Conservation (phyloP, 441 rosid genomes). For the Populus tomentosa region DNA sequence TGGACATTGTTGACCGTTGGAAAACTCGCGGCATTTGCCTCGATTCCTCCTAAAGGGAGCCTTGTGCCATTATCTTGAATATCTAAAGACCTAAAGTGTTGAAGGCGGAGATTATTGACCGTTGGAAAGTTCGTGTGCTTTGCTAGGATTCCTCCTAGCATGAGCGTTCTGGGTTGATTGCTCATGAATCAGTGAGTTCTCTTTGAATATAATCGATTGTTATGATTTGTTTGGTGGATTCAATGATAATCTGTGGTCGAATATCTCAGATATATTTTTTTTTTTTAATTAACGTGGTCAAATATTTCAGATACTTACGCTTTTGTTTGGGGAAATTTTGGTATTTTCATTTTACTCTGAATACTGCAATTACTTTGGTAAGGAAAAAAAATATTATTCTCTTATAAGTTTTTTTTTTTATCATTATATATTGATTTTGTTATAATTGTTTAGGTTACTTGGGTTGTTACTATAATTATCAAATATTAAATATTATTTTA, state of each 20-base stretch:
- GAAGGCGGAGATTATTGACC: neutral
- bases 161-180: neutral
- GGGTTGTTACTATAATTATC: too few relatives aligned
- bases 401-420: too few relatives aligned
- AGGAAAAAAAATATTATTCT: too few relatives aligned
- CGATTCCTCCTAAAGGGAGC: neutral
- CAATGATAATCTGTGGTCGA: neutral
- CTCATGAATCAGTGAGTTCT: neutral
- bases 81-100: neutral
- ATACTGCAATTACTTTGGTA: too few relatives aligned
- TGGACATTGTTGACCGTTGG: slow-evolving; percentile 10
- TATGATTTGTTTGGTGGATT: neutral
- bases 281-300: too few relatives aligned
- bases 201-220: neutral
- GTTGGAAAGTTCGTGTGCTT: neutral
- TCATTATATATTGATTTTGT: too few relatives aligned
- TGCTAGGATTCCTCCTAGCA: neutral
- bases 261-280: neutral
- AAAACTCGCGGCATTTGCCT: neutral
- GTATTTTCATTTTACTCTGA: too few relatives aligned
- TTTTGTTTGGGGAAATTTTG: too few relatives aligned
- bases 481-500: too few relatives aligned
- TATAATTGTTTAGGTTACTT: too few relatives aligned
- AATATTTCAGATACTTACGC: too few relatives aligned
- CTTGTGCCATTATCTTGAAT: neutral